phyloP scores from a whole-genome alignment of 192 early-diverging fungal genomes.

The Bifiguratus adelaidae region DNA sequence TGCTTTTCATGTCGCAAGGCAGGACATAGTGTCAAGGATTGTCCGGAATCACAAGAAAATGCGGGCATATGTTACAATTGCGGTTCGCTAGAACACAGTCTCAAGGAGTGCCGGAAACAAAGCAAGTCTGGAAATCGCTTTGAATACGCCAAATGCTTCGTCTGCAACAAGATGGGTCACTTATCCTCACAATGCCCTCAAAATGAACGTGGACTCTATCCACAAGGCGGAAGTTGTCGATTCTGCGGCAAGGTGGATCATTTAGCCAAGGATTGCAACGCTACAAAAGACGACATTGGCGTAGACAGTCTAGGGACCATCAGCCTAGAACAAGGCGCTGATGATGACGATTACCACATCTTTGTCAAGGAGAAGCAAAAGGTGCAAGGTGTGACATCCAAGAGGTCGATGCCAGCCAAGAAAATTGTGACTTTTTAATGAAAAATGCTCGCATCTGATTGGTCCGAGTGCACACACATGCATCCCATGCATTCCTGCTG shows the following conservation, averaged over 20 bases:
- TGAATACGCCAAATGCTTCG: constrained; percentile 79
- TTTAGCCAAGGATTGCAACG: constrained; percentile 70
- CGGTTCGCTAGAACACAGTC: constrained; percentile 73
- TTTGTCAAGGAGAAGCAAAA: constrained; percentile 49
- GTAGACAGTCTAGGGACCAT: constrained; percentile 60
- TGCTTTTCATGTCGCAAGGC: constrained; percentile 81
- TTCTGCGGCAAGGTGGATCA: constrained; percentile 86
- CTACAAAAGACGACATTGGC: constrained; percentile 47
- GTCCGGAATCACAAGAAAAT: constrained; percentile 46
- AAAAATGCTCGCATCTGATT: too few relatives aligned
- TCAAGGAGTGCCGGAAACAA: constrained; percentile 62
- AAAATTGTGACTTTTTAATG: too few relatives aligned
- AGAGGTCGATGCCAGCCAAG: too few relatives aligned
- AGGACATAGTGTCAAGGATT: constrained; percentile 79
- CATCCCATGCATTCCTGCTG: too few relatives aligned
- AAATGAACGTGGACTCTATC: constrained; percentile 84
- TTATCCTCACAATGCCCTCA: constrained; percentile 71
- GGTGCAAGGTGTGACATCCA: too few relatives aligned
- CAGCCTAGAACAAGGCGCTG: constrained; percentile 75
- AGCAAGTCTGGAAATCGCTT: constrained; percentile 37
- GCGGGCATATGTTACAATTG: constrained; percentile 81
- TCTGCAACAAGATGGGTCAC: constrained; percentile 80
- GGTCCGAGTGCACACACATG: too few relatives aligned
- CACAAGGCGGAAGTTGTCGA: constrained; percentile 82
- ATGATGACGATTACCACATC: constrained; percentile 88